phyloP scores from a whole-genome alignment of 805 yeast genomes.

The Sugiyamaella chiloensis region DNA sequence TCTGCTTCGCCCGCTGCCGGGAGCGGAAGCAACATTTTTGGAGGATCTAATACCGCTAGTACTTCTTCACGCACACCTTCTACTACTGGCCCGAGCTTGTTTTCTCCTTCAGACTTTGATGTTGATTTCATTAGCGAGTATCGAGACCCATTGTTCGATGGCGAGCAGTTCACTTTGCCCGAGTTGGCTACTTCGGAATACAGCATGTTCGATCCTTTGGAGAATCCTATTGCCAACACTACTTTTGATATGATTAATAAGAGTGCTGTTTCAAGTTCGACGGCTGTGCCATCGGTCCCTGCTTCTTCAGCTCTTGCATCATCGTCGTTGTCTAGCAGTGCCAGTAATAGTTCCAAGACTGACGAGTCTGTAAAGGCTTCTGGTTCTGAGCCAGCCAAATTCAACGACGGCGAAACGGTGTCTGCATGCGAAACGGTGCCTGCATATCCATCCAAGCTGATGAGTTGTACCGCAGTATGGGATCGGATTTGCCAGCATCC shows the following conservation, averaged over 20 bases:
- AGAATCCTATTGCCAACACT: conserved; percentile 24
- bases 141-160: conserved; percentile 32
- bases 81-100: conserved; percentile 10
- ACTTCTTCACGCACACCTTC: conserved; percentile 6
- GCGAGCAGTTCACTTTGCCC: conserved; percentile 33
- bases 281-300: neutral
- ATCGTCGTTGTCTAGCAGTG: too few species aligned
- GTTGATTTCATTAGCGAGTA: conserved; percentile 28
- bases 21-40: neutral
- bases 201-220: conserved; percentile 37
- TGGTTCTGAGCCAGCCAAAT: conserved; percentile 3
- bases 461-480: conserved; percentile 92
- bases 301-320: too few species aligned
- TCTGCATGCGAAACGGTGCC: conserved; percentile 36
- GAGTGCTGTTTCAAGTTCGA: conserved; percentile 7
- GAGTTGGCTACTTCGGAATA: conserved; percentile 34
- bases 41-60: neutral
- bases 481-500: conserved; percentile 95
- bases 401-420: conserved; percentile 25
- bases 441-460: conserved; percentile 29
- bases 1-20: conserved; percentile 13
- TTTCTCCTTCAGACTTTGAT: conserved; percentile 30
- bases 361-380: neutral
- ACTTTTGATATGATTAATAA: conserved; percentile 16
- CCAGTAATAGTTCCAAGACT: neutral